phyloP scores from a whole-genome alignment of 2,329 filamentous ascomycete species.

The Curvularia sp. region DNA sequence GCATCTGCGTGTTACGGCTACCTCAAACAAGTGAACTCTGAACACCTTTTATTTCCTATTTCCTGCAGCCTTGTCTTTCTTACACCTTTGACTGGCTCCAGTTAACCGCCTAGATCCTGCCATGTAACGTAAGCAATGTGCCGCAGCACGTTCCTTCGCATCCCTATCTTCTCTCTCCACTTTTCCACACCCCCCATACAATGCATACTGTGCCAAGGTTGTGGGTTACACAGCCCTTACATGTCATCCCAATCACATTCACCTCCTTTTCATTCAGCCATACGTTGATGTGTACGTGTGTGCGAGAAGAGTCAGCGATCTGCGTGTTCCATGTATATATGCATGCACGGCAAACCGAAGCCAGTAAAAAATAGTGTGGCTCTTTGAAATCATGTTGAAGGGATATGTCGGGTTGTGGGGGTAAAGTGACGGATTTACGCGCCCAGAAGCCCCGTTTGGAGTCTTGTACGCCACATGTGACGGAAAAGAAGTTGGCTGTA shows the following conservation, averaged over 20 bases:
- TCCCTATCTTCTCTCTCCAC: background rate
- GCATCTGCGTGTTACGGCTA: background rate
- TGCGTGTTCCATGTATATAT: background rate
- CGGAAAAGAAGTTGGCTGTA: background rate
- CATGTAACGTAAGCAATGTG: background rate
- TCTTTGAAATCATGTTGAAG: too few species aligned
- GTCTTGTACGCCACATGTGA: background rate
- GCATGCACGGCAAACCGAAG: background rate
- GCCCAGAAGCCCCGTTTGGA: background rate
- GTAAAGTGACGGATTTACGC: background rate
- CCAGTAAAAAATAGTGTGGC: background rate
- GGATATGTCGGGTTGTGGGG: background rate
- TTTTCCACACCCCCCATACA: background rate
- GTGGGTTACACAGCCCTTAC: conserved; percentile 1
- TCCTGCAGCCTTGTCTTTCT: background rate
- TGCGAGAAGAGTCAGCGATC: background rate
- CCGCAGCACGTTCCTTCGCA: background rate
- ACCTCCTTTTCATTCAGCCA: background rate
- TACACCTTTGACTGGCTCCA: background rate
- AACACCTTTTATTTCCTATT: background rate
- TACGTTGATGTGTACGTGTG: background rate
- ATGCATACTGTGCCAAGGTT: conserved; percentile 3
- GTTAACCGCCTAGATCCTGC: background rate
- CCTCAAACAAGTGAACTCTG: background rate
- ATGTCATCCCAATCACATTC: background rate